Evolutionary conservation across 2,329 filamentous ascomycete genomes (phyloP).

Genomic region (Hymenoscyphus repandus): DNA sequence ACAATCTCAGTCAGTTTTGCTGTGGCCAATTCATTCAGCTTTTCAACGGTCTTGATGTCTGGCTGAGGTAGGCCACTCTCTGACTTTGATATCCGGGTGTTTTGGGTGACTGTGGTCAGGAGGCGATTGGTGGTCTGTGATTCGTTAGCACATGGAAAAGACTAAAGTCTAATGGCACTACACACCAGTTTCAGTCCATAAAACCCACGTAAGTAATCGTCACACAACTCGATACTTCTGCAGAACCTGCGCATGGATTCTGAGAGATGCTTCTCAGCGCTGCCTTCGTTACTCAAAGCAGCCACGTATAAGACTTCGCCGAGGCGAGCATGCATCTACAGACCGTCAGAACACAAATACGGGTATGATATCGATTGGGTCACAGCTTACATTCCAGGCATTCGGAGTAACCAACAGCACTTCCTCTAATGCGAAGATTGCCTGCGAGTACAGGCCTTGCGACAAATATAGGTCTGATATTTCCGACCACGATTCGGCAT

Average conservation of each 20-base stretch:
- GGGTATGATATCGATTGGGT: neutral
- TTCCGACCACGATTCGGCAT: constrained; percentile 91
- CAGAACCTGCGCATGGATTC: constrained; percentile 41
- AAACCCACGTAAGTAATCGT: constrained; percentile 86
- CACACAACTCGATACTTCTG: constrained; percentile 87
- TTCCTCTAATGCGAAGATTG: constrained; percentile 85
- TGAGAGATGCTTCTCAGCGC: constrained; percentile 48
- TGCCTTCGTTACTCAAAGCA: constrained; percentile 40
- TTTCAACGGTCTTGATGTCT: constrained; percentile 53
- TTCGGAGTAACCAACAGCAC: constrained; percentile 82
- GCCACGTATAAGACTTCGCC: constrained; percentile 80
- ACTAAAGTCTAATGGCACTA: constrained; percentile 1
- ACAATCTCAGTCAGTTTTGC: constrained; percentile 73
- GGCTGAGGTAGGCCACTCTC: constrained; percentile 47
- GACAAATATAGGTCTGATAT: constrained; percentile 79
- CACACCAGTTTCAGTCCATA: constrained; percentile 81
- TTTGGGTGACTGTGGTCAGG: constrained; percentile 35
- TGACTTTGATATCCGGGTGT: constrained; percentile 41
- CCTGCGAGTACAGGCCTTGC: constrained; percentile 74
- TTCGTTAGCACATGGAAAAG: constrained; percentile 16
- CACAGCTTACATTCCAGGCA: constrained; percentile 78
- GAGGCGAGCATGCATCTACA: constrained; percentile 75
- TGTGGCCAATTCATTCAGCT: constrained; percentile 67
- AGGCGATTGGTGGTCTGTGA: constrained; percentile 34
- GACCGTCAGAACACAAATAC: constrained; percentile 9